Base-by-base conservation (phyloP, 441 rosid species). In the Populus hybrid region DNA sequence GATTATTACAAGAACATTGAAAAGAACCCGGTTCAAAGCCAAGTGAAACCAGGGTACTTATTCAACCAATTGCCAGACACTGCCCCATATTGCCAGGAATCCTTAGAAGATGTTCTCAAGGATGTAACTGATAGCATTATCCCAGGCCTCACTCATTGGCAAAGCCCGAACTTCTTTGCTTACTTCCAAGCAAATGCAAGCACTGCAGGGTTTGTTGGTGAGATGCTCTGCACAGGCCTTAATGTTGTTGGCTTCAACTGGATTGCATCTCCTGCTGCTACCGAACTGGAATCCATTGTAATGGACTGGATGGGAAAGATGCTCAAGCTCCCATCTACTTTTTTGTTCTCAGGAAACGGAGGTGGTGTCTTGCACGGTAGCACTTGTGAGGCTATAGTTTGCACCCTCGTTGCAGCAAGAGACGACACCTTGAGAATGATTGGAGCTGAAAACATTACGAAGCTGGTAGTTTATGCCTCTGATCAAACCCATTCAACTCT, bases 111-210 rank as follows among this genome's bases (percentile, higher is more conserved):
- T 6, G 78, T 84, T 11, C 69, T 86, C 4, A 75, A 65, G 23
- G 72, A 61, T 65, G 81, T 82, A 16, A 18, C n/a, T 6, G 77
- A 76, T 11, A 14, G 20, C 46, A 80, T 86, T 3, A 4, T 86
- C 3, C 85, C 87, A 0, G 84, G 83, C 64, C 16, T 86, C 4
- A 82, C 89, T 24, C 87, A 82, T 35, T 86, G 89, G 89, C 86
- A 79, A 18, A 84, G 86, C 28, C 88, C 86, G 0, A 79, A 40
- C 16, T 82, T 83, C 82, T 75, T 85, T 23, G 85, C 70, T 10
- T 87, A 74, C 53, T 87, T 82, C 70, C 74, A 2, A 6, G 72
- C 78, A 38, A 85, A 14, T 32, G 79, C 76, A 0, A 84, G 88
- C 83, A 77, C 81, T 36, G 83, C 84, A 6, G 83, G 81, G 0